Base-by-base conservation (phyloP, 371 early-diverging fungal genomes). In the Capniomyces stellatus region DNA sequence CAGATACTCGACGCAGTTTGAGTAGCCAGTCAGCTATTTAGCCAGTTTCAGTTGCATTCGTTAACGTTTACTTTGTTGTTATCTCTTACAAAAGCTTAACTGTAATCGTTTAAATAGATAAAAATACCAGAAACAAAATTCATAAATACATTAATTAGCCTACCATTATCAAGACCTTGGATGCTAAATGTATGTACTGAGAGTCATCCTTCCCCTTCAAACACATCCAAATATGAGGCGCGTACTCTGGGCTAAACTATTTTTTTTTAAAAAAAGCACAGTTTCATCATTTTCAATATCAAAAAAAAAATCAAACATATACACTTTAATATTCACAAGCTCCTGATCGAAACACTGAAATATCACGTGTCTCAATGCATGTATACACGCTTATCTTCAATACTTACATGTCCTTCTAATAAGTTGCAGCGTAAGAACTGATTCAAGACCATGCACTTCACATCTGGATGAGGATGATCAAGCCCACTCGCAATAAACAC, bases 401-500 rank as follows among this genome's bases (percentile, higher is more conserved):
- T 31, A 58, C 58, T 55, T 58, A 64, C 64, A 15, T 56, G 54
- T 25, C 57, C 66, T 10, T 51, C 46, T 15, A 31, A 27, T 3
- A 53, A 49, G 44, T 59, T 53, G 48, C 59, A 67, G 44, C 62
- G 61, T 30, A 58, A 44, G 30, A 67, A 58, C 51, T 67, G 67
- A 3, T 54, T 52, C 52, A 67, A 47, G 12, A 64, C 67, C 51
- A 67, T 58, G 23, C 52, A 51, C 46, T 59, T 61, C 2, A 67
- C 67, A 8, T 43, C 54, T 8, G 61, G 66, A 40, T 67, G 66
- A 28, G 67, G 67, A 42, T 67, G 67, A 23, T 55, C 62, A 29
- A 67, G 52, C 18, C 67, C 67, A 43, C 59, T 62, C 24, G 60
- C 49, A 21, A 67, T 64, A 46, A 60, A 64, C 47, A 61, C 65